phyloP scores from a whole-genome alignment of 345 rosid species.

The Populus alba region DNA sequence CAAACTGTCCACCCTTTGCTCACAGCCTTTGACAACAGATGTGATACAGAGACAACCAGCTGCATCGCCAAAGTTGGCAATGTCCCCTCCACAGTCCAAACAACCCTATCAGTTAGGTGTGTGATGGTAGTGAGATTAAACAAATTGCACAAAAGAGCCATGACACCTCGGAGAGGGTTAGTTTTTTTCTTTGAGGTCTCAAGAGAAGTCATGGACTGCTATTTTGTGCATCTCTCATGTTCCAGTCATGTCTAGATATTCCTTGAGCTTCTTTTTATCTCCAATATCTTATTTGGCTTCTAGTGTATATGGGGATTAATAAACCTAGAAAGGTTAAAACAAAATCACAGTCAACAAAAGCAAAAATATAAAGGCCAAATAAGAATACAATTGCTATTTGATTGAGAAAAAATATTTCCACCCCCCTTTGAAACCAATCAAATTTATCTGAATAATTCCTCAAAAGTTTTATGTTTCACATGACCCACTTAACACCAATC shows the following conservation, averaged over 20 bases:
- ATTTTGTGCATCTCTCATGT: not conserved
- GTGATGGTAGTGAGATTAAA: not conserved
- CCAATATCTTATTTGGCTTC: not conserved
- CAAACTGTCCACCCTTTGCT: not conserved
- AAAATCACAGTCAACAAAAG: not conserved
- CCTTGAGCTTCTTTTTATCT: not conserved
- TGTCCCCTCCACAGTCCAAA: not conserved
- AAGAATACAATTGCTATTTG: not conserved
- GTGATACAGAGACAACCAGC: not conserved
- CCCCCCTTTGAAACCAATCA: not conserved
- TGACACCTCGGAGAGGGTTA: not conserved
- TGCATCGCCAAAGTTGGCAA: not conserved
- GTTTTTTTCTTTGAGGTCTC: not conserved
- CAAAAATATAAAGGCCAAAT: not conserved
- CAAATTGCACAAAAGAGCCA: not conserved
- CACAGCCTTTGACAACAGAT: not conserved
- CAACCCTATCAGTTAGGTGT: not conserved
- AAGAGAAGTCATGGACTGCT: not conserved
- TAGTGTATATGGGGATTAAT: not conserved
- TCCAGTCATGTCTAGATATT: not conserved
- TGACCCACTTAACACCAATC: not conserved
- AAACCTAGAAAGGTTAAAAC: not conserved
- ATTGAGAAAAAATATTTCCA: not conserved
- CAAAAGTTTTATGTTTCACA: not conserved
- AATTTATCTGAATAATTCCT: not conserved